Conservation (phyloP, 2,329 filamentous ascomycete genomes). For the Neonectria sp. region DNA sequence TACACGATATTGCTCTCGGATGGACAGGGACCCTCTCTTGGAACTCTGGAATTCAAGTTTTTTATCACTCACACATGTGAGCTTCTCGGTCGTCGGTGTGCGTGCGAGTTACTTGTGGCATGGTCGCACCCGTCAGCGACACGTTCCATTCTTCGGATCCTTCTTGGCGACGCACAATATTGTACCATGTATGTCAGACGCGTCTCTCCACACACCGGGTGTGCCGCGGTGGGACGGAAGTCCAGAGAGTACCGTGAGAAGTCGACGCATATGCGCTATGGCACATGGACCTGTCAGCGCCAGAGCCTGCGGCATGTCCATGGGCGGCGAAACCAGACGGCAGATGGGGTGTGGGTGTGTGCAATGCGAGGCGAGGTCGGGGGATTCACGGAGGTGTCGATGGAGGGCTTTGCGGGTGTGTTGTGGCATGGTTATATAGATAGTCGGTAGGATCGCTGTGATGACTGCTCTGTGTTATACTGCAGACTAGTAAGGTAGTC, state of each 20-base stretch:
- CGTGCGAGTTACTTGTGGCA: background rate
- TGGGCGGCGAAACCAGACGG: background rate
- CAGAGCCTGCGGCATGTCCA: background rate
- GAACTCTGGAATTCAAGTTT: conserved; percentile 8
- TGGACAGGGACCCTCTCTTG: conserved; percentile 14
- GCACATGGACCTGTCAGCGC: background rate
- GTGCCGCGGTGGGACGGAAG: background rate
- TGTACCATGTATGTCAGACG: conserved; percentile 17
- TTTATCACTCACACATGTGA: background rate
- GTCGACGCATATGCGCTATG: background rate
- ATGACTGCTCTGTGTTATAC: background rate
- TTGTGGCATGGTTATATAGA: background rate
- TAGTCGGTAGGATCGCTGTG: background rate
- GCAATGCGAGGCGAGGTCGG: conserved; percentile 6
- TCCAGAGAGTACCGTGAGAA: background rate
- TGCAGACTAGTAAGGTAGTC: background rate
- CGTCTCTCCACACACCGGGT: background rate
- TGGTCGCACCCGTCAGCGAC: background rate
- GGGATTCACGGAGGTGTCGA: background rate
- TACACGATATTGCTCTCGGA: conserved; percentile 18
- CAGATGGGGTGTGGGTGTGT: background rate
- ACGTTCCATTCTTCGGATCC: background rate
- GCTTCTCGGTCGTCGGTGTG: background rate
- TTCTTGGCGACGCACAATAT: conserved; percentile 5
- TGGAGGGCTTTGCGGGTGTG: background rate